Percentiles rank a stretch among this genome's conserved stretches.
These are phyloP conservation scores for Thyridium curvatum DNA, from an alignment of 2,329 filamentous ascomycete species.

Conservation along the genomic window DNA sequence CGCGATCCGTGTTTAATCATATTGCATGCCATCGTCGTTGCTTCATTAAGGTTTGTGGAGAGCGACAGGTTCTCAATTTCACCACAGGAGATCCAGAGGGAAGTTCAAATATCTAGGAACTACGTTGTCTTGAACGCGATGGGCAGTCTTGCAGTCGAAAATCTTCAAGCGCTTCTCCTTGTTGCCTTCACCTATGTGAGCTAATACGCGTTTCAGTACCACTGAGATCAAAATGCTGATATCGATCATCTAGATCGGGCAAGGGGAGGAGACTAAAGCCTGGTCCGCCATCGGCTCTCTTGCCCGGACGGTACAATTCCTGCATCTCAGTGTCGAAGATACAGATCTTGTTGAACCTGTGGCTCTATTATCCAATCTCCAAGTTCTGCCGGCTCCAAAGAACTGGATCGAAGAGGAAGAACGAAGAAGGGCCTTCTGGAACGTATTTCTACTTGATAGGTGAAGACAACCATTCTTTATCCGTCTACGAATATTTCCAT, in stretches of 20 bases:
- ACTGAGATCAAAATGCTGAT: conserved; percentile 9
- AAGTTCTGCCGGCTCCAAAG: conserved; percentile 15
- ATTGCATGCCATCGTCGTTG: conserved; percentile 24
- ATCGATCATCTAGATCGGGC: conserved; percentile 15
- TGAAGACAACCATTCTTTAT: conserved; percentile 24
- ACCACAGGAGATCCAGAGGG: background rate
- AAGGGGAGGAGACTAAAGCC: conserved; percentile 19
- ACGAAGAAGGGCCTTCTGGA: conserved; percentile 27
- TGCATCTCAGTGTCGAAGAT: conserved; percentile 26
- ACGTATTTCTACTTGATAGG: conserved; percentile 26
- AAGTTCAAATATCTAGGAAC: conserved; percentile 7
- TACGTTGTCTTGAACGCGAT: conserved; percentile 21
- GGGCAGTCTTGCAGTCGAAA: conserved; percentile 22
- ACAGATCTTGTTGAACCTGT: conserved; percentile 15
- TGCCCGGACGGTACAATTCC: conserved; percentile 27
- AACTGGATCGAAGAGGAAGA: conserved; percentile 24
- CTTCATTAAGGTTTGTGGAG: conserved; percentile 15
- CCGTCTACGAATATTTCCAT: conserved; percentile 6
- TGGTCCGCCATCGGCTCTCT: conserved; percentile 29
- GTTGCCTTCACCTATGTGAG: conserved; percentile 24
- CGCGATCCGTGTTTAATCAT: conserved; percentile 18
- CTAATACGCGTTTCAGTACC: background rate
- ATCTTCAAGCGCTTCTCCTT: conserved; percentile 24
- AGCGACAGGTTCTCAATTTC: conserved; percentile 13
- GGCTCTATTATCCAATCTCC: conserved; percentile 17